These are phyloP conservation scores for Epichloe festucae DNA, from an alignment of 2,329 filamentous ascomycete species.

Conservation along the genomic window DNA sequence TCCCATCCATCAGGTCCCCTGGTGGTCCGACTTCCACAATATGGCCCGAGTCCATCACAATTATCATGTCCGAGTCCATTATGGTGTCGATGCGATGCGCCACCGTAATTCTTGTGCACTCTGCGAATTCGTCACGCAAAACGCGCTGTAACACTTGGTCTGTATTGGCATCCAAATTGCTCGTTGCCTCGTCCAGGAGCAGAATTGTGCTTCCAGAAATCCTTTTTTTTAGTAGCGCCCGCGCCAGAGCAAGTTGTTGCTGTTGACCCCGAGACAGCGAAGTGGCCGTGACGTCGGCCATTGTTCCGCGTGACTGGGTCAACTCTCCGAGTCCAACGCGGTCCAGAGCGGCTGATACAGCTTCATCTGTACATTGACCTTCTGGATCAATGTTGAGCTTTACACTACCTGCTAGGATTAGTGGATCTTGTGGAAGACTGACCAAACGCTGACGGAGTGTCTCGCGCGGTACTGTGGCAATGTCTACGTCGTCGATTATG, in stretches of 20 bases:
- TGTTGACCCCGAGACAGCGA: conserved; percentile 9
- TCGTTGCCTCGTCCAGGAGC: conserved; percentile 11
- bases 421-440: too few relatives aligned
- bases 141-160: conserved; percentile 7
- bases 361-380: too few relatives aligned
- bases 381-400: too few relatives aligned
- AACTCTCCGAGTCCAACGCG: too few relatives aligned
- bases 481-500: too few relatives aligned
- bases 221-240: conserved; percentile 7
- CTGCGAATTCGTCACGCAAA: conserved; percentile 6
- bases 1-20: neutral
- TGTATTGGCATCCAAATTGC: conserved; percentile 8
- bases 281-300: too few relatives aligned
- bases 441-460: too few relatives aligned
- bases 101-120: conserved; percentile 7
- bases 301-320: too few relatives aligned
- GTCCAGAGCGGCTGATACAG: too few relatives aligned
- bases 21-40: conserved; percentile 3
- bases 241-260: conserved; percentile 10
- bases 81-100: conserved; percentile 7
- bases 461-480: too few relatives aligned
- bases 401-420: too few relatives aligned
- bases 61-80: conserved; percentile 4
- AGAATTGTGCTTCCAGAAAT: conserved; percentile 5
- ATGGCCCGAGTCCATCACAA: conserved; percentile 3